phyloP scores from a whole-genome alignment of 1,284 basidiomycete species.

The Ustilago trichophora region DNA sequence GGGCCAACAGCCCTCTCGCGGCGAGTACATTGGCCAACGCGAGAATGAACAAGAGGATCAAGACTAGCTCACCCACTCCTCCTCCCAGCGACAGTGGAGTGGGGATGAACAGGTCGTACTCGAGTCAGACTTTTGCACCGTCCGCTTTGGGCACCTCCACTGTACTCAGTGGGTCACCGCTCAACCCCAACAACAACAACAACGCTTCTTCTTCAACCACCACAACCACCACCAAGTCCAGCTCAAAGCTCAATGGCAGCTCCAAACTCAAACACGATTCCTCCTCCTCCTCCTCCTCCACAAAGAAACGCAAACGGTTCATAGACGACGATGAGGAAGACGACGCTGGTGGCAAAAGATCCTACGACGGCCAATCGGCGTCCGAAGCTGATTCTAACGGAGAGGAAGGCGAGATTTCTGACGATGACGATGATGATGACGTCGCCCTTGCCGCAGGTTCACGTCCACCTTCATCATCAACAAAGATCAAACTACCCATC shows the following conservation, averaged over 20 bases:
- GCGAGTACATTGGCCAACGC: conserved; percentile 23
- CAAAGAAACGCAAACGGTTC: conserved; percentile 24
- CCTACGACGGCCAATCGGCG: too few relatives aligned
- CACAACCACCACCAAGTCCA: background rate
- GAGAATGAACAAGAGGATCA: conserved; percentile 45
- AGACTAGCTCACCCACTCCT: conserved; percentile 43
- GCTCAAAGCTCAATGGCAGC: background rate
- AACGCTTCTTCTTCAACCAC: too few relatives aligned
- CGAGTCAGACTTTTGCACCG: conserved; percentile 42
- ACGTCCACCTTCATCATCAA: too few relatives aligned
- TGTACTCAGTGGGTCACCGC: conserved; percentile 37
- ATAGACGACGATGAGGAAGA: conserved; percentile 40
- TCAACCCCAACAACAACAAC: conserved; percentile 43
- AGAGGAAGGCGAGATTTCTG: conserved; percentile 46
- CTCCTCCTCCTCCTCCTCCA: too few relatives aligned
- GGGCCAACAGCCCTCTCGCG: conserved; percentile 36
- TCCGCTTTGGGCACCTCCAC: conserved; percentile 34
- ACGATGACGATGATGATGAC: conserved; percentile 36
- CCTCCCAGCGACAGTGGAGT: conserved; percentile 20
- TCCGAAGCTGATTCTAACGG: conserved; percentile 17
- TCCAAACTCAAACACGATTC: too few relatives aligned
- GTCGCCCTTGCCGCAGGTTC: conserved; percentile 12
- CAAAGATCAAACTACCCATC: too few relatives aligned
- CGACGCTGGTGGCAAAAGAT: too few relatives aligned
- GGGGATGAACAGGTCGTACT: conserved; percentile 32